Percentiles rank a stretch among this genome's conserved stretches.
Conservation (phyloP, 768 basidiomycete species). For the Pholiota conissans region DNA sequence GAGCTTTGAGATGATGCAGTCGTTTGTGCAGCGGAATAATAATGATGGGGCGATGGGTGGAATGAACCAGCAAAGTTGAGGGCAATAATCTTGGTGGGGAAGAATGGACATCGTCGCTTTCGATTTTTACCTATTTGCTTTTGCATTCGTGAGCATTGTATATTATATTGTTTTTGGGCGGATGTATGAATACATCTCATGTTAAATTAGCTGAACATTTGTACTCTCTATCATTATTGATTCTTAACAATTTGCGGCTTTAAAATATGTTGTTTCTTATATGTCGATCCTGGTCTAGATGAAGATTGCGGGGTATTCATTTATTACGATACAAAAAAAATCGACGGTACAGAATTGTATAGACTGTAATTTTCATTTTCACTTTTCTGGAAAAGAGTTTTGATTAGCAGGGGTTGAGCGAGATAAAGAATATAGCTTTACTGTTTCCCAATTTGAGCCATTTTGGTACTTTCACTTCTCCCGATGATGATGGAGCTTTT, state of each 20-base stretch:
- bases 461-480: slow-evolving; percentile 68
- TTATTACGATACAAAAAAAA: no score
- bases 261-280: no score
- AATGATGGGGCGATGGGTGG: slow-evolving; percentile 24
- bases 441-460: slow-evolving; percentile 74
- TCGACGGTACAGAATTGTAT: no score
- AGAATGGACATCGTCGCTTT: not conserved
- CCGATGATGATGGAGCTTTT: slow-evolving; percentile 8
- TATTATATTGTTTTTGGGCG: not conserved
- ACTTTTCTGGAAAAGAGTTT: no score
- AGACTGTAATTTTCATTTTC: no score
- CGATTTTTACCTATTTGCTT: not conserved
- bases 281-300: no score
- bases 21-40: slow-evolving; percentile 40
- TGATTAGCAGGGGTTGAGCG: no score
- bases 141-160: not conserved
- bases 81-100: not conserved
- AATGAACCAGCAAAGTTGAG: slow-evolving; percentile 8
- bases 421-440: no score
- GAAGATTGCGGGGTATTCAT: no score
- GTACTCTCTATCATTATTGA: not conserved
- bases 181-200: not conserved
- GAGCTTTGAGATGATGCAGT: slow-evolving; percentile 42
- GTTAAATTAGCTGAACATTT: not conserved
- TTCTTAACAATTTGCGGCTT: not conserved